Conservation (phyloP, 2,329 filamentous ascomycete species). For the Cladosporium sphaerospermum region DNA sequence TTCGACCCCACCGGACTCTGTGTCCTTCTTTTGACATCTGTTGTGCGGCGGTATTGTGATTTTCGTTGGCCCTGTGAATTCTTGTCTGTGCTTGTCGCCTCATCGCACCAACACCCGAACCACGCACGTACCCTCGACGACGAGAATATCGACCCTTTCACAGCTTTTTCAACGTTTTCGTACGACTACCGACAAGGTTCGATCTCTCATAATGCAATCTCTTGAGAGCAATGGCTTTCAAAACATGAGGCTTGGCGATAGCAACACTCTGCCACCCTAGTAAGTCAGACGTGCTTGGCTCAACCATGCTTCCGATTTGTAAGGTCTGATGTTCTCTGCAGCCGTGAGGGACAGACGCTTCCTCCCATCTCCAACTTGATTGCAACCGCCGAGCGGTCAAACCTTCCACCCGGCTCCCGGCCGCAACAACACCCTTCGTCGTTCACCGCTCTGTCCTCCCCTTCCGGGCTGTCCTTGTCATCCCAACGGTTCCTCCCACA, state of each 20-base stretch:
- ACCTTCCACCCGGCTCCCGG: no score
- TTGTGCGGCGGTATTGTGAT: conserved; percentile 7
- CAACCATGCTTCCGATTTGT: no score
- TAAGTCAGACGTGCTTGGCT: not conserved
- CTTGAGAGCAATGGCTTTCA: not conserved
- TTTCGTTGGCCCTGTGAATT: conserved; percentile 3
- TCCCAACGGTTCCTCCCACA: not conserved
- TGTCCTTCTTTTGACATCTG: conserved; percentile 5
- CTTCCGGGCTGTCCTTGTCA: no score
- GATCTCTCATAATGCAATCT: not conserved
- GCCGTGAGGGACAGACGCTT: no score
- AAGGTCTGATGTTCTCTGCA: no score
- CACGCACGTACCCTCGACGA: not conserved
- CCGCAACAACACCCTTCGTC: no score
- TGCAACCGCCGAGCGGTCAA: no score
- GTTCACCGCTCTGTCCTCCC: no score
- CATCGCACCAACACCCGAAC: not conserved
- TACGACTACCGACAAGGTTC: not conserved
- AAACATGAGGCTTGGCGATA: not conserved
- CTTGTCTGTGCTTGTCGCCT: conserved; percentile 7
- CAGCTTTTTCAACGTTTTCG: not conserved
- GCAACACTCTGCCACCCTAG: not conserved
- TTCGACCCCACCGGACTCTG: conserved; percentile 6
- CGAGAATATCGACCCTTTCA: not conserved
- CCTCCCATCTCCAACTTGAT: no score